Evolutionary conservation across 1,139 yeast species (phyloP).

Genomic region (Hyphopichia buzzinii): DNA sequence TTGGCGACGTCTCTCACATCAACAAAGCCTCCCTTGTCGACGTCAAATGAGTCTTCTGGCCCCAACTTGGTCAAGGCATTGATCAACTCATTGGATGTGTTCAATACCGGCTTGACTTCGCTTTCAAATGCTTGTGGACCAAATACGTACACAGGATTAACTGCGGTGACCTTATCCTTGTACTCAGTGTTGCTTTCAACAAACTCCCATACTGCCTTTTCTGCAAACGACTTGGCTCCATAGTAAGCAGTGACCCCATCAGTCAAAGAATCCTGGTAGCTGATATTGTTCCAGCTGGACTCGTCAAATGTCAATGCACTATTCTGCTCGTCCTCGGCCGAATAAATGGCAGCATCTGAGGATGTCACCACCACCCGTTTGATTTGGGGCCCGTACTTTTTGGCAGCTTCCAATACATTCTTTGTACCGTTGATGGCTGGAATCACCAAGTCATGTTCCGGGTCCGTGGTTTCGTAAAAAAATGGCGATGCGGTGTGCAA

Average conservation of each 20-base stretch:
- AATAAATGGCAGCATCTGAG: slow-evolving; percentile 44
- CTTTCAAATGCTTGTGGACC: slow-evolving; percentile 40
- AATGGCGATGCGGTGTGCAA: slow-evolving; percentile 36
- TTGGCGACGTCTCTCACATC: slow-evolving; percentile 44
- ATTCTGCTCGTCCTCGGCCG: slow-evolving; percentile 38
- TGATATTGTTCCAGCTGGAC: slow-evolving; percentile 37
- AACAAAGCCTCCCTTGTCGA: slow-evolving; percentile 32
- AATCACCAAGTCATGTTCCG: slow-evolving; percentile 36
- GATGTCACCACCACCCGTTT: slow-evolving; percentile 39
- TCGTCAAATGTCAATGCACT: slow-evolving; percentile 32
- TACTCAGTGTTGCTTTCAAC: slow-evolving; percentile 35
- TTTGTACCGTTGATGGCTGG: slow-evolving; percentile 44
- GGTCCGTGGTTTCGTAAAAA: slow-evolving; percentile 33
- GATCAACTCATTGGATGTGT: slow-evolving; percentile 37
- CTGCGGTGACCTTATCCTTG: slow-evolving; percentile 27
- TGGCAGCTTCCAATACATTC: slow-evolving; percentile 29
- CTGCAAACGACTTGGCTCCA: slow-evolving; percentile 41
- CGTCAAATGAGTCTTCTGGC: slow-evolving; percentile 18
- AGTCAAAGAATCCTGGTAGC: slow-evolving; percentile 35
- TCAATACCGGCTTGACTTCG: slow-evolving; percentile 28
- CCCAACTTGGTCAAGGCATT: slow-evolving; percentile 21
- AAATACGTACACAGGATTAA: slow-evolving; percentile 35
- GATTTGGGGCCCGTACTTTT: slow-evolving; percentile 22
- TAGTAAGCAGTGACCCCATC: slow-evolving; percentile 40
- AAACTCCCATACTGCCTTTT: slow-evolving; percentile 38